Evolutionary conservation across 306 rosid genomes (phyloP).

Genomic region (Prosopis cineraria): DNA sequence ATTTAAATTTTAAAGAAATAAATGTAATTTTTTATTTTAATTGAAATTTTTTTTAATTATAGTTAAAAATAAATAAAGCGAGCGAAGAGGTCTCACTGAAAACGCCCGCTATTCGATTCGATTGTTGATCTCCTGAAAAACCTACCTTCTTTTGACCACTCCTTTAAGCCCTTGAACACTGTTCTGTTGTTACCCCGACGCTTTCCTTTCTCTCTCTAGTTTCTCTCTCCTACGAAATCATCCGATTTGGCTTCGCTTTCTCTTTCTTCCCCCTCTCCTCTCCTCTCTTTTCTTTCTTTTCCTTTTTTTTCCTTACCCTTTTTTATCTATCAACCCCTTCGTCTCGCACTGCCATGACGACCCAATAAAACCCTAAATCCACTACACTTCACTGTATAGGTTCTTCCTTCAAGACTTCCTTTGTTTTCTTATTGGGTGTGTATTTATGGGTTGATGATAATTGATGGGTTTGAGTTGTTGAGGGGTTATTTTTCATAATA

Average conservation of each 20-base stretch:
- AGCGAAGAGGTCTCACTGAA: slow-evolving; percentile 36
- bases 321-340: neutral
- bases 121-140: slow-evolving; percentile 67
- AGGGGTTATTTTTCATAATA: neutral
- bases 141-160: slow-evolving; percentile 63
- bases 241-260: slow-evolving; percentile 10
- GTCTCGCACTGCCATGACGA: slow-evolving; percentile 35
- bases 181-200: slow-evolving; percentile 44
- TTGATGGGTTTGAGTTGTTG: neutral
- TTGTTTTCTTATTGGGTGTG: neutral
- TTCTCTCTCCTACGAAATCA: slow-evolving; percentile 33
- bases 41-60: too few relatives aligned
- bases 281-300: neutral
- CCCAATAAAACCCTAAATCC: slow-evolving; percentile 69
- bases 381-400: slow-evolving; percentile 53
- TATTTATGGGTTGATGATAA: neutral
- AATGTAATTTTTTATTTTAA: too few relatives aligned
- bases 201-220: neutral
- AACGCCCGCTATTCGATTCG: slow-evolving; percentile 38
- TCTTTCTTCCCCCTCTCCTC: neutral
- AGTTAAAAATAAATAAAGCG: neutral
- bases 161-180: slow-evolving; percentile 12
- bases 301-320: too few relatives aligned
- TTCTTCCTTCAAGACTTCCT: slow-evolving; percentile 24
- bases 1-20: too few relatives aligned